Conservation (phyloP, 2,329 filamentous ascomycete species). For the Aspergillus proliferans region DNA sequence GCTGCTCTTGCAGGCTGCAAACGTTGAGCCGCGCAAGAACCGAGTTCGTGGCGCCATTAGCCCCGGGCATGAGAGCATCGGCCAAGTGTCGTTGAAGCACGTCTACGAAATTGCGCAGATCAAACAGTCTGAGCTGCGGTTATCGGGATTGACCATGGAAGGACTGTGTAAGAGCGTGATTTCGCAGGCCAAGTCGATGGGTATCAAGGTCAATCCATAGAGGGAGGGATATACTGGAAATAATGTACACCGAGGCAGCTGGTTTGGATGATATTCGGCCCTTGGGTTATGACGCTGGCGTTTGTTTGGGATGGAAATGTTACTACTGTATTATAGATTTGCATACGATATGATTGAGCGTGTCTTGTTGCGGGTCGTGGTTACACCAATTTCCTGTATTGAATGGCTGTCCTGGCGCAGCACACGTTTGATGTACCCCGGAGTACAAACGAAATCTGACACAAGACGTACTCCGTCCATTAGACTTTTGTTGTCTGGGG, state of each 20-base stretch:
- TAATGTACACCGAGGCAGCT: background rate
- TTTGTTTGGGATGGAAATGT: background rate
- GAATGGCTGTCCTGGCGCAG: no score
- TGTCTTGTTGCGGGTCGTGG: background rate
- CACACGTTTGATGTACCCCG: background rate
- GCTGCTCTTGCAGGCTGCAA: slow-evolving; percentile 76
- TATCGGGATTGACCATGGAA: slow-evolving; percentile 65
- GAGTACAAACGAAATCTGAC: background rate
- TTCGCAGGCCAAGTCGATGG: slow-evolving; percentile 68
- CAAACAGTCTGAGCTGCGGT: slow-evolving; percentile 70
- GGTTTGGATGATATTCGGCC: background rate
- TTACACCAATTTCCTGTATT: no score
- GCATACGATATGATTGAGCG: background rate
- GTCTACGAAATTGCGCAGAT: slow-evolving; percentile 97
- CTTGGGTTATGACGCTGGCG: slow-evolving; percentile 5
- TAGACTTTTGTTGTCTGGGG: no score
- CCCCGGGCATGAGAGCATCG: slow-evolving; percentile 71
- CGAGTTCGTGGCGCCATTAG: slow-evolving; percentile 68
- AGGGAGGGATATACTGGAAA: slow-evolving; percentile 1
- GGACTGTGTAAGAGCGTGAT: slow-evolving; percentile 69
- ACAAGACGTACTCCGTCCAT: background rate
- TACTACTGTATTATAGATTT: slow-evolving; percentile 1
- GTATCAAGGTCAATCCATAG: slow-evolving; percentile 63
- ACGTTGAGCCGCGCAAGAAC: slow-evolving; percentile 64
- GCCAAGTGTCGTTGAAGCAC: slow-evolving; percentile 86